Percentiles rank a stretch among this genome's conserved stretches.
Conservation (phyloP, 2,329 filamentous ascomycete species). For the Paraphoma sp. region DNA sequence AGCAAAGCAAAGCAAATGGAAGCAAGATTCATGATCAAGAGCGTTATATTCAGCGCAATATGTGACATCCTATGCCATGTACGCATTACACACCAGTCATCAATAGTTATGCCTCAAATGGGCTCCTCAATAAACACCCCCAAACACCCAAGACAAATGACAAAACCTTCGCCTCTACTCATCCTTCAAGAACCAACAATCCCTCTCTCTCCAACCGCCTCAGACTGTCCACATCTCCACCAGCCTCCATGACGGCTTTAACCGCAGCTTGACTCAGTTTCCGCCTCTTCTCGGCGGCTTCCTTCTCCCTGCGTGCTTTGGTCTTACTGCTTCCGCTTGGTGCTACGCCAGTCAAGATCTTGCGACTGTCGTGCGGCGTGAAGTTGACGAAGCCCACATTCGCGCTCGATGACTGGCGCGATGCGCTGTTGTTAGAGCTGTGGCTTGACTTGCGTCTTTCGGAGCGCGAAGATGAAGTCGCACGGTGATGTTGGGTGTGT, state of each 20-base stretch:
- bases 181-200: conserved; percentile 36
- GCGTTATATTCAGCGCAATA: conserved; percentile 1
- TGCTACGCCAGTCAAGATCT: conserved; percentile 88
- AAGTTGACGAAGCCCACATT: conserved; percentile 83
- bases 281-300: conserved; percentile 78
- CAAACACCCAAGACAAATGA: not conserved
- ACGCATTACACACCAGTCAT: conserved; percentile 16
- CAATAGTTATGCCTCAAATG: not conserved
- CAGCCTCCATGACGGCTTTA: conserved; percentile 72
- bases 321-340: conserved; percentile 92
- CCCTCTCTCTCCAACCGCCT: conserved; percentile 52
- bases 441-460: conserved; percentile 28
- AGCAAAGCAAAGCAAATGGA: not conserved
- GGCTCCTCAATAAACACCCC: conserved; percentile 1
- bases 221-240: conserved; percentile 65
- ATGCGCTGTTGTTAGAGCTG: conserved; percentile 23
- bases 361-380: conserved; percentile 77
- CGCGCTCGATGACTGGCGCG: conserved; percentile 54
- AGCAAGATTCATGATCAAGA: not conserved
- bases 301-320: conserved; percentile 88
- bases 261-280: conserved; percentile 72
- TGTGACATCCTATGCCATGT: conserved; percentile 10
- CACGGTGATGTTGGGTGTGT: conserved; percentile 7
- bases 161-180: conserved; percentile 5
- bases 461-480: not conserved